A percentile compares a stretch with the other conserved stretches of the same genome.
Conservation (phyloP, 2,329 filamentous ascomycete genomes). For the Cercospora zeae-maydis region DNA sequence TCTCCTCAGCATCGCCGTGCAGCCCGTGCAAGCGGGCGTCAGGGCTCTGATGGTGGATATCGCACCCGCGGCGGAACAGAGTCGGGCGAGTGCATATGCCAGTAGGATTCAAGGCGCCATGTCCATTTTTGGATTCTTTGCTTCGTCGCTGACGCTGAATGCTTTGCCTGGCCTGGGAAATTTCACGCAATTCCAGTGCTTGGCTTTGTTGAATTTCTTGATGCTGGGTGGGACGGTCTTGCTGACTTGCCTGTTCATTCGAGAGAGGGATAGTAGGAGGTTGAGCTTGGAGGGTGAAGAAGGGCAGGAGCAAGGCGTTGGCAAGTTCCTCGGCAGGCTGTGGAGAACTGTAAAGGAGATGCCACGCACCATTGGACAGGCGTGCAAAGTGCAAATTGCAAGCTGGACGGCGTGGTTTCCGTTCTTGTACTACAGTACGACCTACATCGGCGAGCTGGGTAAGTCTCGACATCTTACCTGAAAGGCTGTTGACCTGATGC, state of each 20-base stretch:
- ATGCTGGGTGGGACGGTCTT: conserved; percentile 19
- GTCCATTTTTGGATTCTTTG: conserved; percentile 24
- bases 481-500: not conserved
- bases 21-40: conserved; percentile 22
- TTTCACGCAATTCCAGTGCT: conserved; percentile 21
- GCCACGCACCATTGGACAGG: conserved; percentile 15
- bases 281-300: not conserved
- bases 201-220: conserved; percentile 21
- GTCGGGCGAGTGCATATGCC: conserved; percentile 16
- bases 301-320: conserved; percentile 7
- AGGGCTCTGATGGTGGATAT: conserved; percentile 22
- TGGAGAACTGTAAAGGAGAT: conserved; percentile 14
- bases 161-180: conserved; percentile 12
- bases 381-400: conserved; percentile 19
- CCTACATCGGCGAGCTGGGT: conserved; percentile 26
- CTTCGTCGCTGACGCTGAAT: conserved; percentile 16
- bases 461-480: not conserved
- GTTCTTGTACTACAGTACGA: conserved; percentile 24
- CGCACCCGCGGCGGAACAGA: conserved; percentile 15
- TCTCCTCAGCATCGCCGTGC: conserved; percentile 15
- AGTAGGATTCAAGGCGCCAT: conserved; percentile 18
- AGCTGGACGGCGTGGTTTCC: conserved; percentile 26
- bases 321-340: conserved; percentile 15
- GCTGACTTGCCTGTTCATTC: conserved; percentile 19
- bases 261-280: conserved; percentile 17